Base-by-base conservation (phyloP, 495 filamentous ascomycete species). In the Trichocladium antarcticum region DNA sequence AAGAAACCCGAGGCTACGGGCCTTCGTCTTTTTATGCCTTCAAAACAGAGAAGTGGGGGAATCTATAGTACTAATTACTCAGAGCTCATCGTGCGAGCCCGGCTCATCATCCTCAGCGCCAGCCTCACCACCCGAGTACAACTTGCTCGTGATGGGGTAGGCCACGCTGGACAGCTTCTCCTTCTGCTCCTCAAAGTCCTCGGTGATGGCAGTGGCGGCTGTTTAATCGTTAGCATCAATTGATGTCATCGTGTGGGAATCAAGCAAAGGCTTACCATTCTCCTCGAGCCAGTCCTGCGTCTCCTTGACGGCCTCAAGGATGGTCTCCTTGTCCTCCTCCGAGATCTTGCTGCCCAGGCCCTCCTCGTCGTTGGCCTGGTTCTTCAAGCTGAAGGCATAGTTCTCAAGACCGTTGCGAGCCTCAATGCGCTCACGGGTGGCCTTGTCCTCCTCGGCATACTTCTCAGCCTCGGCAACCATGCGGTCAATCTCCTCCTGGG, bases 131-230 rank as follows among this genome's bases (percentile, higher is more conserved):
- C 78, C 79, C 63, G 81, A 74, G 73, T 98, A 94, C 44, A 94
- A 73, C 79, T 99, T 99, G 75, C 84, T 90, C 60, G 92, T 99
- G 73, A 99, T 99, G 29, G 92, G 92, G 74, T 97, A 96, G 19
- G 92, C 92, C 47, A 96, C 85, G 69, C 83, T 82, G 59, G 84
- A 90, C 55, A 99, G 81, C 76, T 95, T 95, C 83, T 99, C 90
- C 78, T 90, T 94, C 75, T 97, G 89, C 80, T 99, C 92, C 67
- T 95, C 87, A 59, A 96, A 96, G 74, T 97, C 92, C 75, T 97
- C 93, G 45, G 82, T 74, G 51, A 76, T 79, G 49, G 92, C 92
- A 42, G 84, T 84, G 50, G 79, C 78, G 53, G 80, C 89, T 63
- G 51, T 28, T 1, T 32, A 1, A 42, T 28, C 41, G 53, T 64